Evolutionary conservation across 495 filamentous ascomycete species (phyloP).

Genomic region (Podospora didyma): DNA sequence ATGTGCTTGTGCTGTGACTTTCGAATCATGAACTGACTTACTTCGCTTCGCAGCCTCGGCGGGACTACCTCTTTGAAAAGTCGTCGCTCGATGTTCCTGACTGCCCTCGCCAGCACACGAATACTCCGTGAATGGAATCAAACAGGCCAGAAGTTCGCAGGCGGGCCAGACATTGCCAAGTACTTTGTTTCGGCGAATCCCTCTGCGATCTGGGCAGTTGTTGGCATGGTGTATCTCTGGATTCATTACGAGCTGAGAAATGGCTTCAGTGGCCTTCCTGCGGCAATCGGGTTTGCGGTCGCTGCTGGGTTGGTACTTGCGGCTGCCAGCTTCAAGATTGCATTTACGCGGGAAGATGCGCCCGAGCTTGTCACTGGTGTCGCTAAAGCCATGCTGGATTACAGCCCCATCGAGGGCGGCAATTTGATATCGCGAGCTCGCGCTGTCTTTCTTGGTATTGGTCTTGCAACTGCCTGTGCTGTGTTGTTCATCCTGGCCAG

Average conservation of each 20-base stretch:
- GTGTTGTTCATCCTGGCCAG: constrained; percentile 22
- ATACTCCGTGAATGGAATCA: constrained; percentile 84
- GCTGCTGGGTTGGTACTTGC: constrained; percentile 43
- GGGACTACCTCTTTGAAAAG: constrained; percentile 1
- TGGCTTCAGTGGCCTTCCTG: constrained; percentile 30
- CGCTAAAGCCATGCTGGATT: constrained; percentile 35
- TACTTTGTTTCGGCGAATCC: constrained; percentile 59
- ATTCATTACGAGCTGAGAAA: constrained; percentile 31
- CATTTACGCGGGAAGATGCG: constrained; percentile 77
- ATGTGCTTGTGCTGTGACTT: not conserved
- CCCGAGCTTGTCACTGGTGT: constrained; percentile 70
- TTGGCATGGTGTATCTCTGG: constrained; percentile 62
- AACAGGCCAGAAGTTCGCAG: constrained; percentile 91
- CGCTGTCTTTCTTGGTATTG: constrained; percentile 52
- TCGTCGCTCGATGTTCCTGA: constrained; percentile 12
- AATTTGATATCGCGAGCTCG: constrained; percentile 49
- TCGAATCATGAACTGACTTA: constrained; percentile 9
- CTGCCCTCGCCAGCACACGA: constrained; percentile 51
- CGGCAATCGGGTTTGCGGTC: constrained; percentile 17
- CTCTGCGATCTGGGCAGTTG: constrained; percentile 67
- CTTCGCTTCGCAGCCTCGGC: constrained; percentile 4
- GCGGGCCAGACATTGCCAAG: constrained; percentile 77
- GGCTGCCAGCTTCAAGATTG: constrained; percentile 77
- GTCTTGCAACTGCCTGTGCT: constrained; percentile 34
- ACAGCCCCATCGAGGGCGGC: constrained; percentile 39